phyloP scores from a whole-genome alignment of 495 filamentous ascomycete species.

The Melanomma pulvis-pyrius region DNA sequence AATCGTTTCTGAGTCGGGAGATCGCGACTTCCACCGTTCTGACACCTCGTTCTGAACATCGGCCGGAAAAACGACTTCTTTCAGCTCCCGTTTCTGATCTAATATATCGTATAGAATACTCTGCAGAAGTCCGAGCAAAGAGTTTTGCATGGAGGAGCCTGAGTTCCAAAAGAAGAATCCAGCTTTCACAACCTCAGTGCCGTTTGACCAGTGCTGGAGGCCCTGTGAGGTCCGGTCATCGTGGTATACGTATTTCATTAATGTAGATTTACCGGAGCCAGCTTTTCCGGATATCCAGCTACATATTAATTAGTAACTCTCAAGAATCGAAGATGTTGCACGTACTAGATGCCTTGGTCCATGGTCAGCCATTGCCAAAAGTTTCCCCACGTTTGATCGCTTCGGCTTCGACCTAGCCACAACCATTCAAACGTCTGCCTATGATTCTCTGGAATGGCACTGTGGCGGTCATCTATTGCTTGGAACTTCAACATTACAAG shows the following conservation, averaged over 20 bases:
- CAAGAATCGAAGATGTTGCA: not conserved
- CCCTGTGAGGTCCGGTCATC: conserved; percentile 3
- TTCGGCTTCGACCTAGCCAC: not conserved
- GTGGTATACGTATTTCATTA: conserved; percentile 13
- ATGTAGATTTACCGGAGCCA: conserved; percentile 2
- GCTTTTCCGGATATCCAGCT: conserved; percentile 6
- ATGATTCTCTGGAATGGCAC: conserved; percentile 1
- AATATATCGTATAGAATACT: conserved; percentile 9
- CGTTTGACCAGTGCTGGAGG: not conserved
- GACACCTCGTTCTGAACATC: not conserved
- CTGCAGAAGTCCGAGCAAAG: conserved; percentile 9
- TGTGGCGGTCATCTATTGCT: conserved; percentile 8
- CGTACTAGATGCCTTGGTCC: not conserved
- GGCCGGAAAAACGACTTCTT: not conserved
- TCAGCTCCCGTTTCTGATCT: not conserved
- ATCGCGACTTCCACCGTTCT: not conserved
- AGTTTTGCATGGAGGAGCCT: conserved; percentile 8
- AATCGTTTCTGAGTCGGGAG: not conserved
- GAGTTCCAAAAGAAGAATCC: conserved; percentile 18
- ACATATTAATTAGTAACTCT: not conserved
- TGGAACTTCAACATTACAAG: conserved; percentile 8
- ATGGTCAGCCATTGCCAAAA: conserved; percentile 8
- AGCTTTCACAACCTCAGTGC: not conserved
- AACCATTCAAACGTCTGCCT: conserved; percentile 8
- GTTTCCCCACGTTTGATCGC: not conserved